Percentiles rank a stretch among this genome's conserved stretches.
Evolutionary conservation across 2,329 filamentous ascomycete species (phyloP).

Genomic region (Elsinoe australis): DNA sequence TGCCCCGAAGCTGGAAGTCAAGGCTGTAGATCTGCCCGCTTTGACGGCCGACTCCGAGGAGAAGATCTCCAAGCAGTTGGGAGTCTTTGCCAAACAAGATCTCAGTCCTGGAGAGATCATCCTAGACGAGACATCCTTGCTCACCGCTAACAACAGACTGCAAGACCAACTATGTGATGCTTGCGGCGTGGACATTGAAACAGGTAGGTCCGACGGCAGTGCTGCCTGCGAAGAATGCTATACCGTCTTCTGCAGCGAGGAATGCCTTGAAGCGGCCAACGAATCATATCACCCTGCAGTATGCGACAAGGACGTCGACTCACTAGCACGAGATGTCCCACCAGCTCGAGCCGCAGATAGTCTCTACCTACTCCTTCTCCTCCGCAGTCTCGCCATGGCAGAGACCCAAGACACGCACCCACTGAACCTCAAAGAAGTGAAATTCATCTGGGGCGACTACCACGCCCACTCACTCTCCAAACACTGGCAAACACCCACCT

Average conservation of each 20-base stretch:
- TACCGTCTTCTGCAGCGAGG: slow-evolving; percentile 53
- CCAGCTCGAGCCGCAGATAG: slow-evolving; percentile 52
- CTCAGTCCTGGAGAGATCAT: slow-evolving; percentile 69
- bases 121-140: slow-evolving; percentile 71
- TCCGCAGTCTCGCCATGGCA: slow-evolving; percentile 54
- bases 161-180: slow-evolving; percentile 86
- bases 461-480: slow-evolving; percentile 28
- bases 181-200: slow-evolving; percentile 66
- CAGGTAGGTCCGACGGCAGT: slow-evolving; percentile 21
- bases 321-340: slow-evolving; percentile 51
- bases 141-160: slow-evolving; percentile 82
- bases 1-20: slow-evolving; percentile 75
- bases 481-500: slow-evolving; percentile 16
- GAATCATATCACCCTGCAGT: slow-evolving; percentile 51
- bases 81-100: slow-evolving; percentile 79
- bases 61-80: slow-evolving; percentile 58
- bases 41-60: slow-evolving; percentile 37
- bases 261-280: slow-evolving; percentile 50
- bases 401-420: slow-evolving; percentile 52
- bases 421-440: slow-evolving; percentile 52
- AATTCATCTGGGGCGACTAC: slow-evolving; percentile 61
- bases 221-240: slow-evolving; percentile 47
- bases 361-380: slow-evolving; percentile 53
- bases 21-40: slow-evolving; percentile 65
- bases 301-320: slow-evolving; percentile 49